These are phyloP conservation scores for Diophrys sp. DNA, from an alignment of 73 alveolate species.

Conservation along the genomic window DNA sequence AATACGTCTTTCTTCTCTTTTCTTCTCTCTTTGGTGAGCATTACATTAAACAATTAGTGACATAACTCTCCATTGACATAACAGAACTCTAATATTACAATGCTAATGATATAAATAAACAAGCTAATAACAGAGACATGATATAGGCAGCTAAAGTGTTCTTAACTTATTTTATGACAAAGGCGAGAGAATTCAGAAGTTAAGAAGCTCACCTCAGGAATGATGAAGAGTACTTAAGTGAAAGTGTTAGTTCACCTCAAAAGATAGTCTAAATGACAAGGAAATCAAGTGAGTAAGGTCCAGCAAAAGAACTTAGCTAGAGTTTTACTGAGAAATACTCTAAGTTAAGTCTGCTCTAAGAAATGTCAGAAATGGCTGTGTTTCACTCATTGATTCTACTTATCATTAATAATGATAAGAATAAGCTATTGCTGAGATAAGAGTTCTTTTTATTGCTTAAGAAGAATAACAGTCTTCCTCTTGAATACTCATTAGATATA, in stretches of 20 bases:
- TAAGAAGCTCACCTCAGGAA: too few relatives aligned
- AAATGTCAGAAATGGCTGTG: constrained; percentile 23
- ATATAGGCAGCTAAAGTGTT: too few relatives aligned
- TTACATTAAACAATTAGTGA: constrained; percentile 13
- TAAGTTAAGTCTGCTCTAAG: too few relatives aligned
- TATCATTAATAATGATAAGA: constrained; percentile 17
- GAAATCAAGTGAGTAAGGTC: too few relatives aligned
- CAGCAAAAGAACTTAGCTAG: too few relatives aligned
- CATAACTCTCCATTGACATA: constrained; percentile 18
- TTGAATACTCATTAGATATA: constrained; percentile 20
- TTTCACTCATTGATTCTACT: constrained; percentile 47
- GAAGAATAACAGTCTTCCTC: constrained; percentile 33
- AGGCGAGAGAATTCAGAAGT: not conserved
- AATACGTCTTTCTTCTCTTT: constrained; percentile 24
- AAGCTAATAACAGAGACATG: too few relatives aligned
- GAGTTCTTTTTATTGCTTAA: constrained; percentile 33
- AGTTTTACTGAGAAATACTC: too few relatives aligned
- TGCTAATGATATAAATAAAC: too few relatives aligned
- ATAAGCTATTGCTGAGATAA: constrained; percentile 17
- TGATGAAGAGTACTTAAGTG: too few relatives aligned
- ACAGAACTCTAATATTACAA: constrained; percentile 46
- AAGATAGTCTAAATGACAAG: too few relatives aligned
- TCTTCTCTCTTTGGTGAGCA: constrained; percentile 18
- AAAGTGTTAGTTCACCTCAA: too few relatives aligned
- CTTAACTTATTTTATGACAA: not conserved